Conservation (phyloP, 2,329 filamentous ascomycete species). For the Blumeria graminis region DNA sequence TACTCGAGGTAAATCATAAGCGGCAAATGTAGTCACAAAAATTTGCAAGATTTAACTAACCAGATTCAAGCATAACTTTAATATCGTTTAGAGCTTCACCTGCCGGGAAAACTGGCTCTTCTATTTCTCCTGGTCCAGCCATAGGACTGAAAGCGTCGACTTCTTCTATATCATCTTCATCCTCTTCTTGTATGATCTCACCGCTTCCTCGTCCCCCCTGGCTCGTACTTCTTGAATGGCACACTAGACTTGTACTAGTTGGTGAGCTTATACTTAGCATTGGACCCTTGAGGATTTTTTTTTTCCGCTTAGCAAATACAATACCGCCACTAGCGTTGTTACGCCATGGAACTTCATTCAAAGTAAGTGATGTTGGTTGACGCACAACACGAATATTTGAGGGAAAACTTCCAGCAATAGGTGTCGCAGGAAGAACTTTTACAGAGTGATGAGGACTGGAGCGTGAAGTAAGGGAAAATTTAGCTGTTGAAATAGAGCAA, state of each 20-base stretch:
- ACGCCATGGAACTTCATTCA: conserved; percentile 30
- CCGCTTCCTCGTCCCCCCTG: conserved; percentile 42
- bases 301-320: conserved; percentile 60
- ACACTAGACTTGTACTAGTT: conserved; percentile 12
- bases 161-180: conserved; percentile 26
- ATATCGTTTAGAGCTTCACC: too few relatives aligned
- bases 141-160: conserved; percentile 33
- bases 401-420: conserved; percentile 50
- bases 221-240: conserved; percentile 32
- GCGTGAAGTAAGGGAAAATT: conserved; percentile 37
- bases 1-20: too few relatives aligned
- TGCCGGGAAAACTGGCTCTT: conserved; percentile 5
- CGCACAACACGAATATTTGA: conserved; percentile 68
- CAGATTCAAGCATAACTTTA: too few relatives aligned
- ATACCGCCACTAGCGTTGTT: conserved; percentile 38
- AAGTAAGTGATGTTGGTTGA: conserved; percentile 25
- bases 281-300: conserved; percentile 62
- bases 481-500: conserved; percentile 46
- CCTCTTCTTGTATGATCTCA: conserved; percentile 46
- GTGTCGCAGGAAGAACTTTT: conserved; percentile 84
- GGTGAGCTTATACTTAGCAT: conserved; percentile 25
- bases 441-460: conserved; percentile 64
- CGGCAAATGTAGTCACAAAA: too few relatives aligned
- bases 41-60: too few relatives aligned
- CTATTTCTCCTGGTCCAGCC: conserved; percentile 10